These are phyloP conservation scores for Silene vulgaris DNA, from an alignment of 179 eudicot genomes.

Conservation along the genomic window DNA sequence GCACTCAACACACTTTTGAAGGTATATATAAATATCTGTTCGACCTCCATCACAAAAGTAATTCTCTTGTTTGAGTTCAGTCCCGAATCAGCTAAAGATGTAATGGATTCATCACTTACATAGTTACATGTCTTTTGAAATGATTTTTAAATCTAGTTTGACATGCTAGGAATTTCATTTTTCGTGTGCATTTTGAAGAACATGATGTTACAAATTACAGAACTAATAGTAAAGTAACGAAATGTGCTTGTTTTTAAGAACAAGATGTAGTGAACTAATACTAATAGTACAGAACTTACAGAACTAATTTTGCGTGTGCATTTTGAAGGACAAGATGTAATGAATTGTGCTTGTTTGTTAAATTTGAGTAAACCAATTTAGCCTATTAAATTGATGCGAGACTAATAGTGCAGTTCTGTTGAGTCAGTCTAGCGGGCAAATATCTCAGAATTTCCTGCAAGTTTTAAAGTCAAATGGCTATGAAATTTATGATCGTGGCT, in stretches of 20 bases:
- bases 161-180: background rate
- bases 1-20: conserved; percentile 70
- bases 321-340: too few relatives aligned
- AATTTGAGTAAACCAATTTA: background rate
- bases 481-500: background rate
- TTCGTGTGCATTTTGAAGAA: background rate
- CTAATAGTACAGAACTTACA: too few relatives aligned
- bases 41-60: background rate
- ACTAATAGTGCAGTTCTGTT: background rate
- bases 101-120: background rate
- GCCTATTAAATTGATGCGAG: background rate
- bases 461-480: background rate
- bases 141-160: background rate
- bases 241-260: too few relatives aligned
- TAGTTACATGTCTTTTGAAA: background rate
- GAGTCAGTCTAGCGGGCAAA: background rate
- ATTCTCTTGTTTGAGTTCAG: background rate
- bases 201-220: background rate
- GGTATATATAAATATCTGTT: conserved; percentile 35
- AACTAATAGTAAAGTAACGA: too few relatives aligned
- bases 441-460: background rate
- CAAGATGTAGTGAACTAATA: too few relatives aligned
- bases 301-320: too few relatives aligned
- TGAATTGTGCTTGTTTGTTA: background rate
- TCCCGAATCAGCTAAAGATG: background rate